Percentiles rank a stretch among this genome's conserved stretches.
Evolutionary conservation across 352 stramenopile genomes (phyloP).

Genomic region (Globisporangium polare): DNA sequence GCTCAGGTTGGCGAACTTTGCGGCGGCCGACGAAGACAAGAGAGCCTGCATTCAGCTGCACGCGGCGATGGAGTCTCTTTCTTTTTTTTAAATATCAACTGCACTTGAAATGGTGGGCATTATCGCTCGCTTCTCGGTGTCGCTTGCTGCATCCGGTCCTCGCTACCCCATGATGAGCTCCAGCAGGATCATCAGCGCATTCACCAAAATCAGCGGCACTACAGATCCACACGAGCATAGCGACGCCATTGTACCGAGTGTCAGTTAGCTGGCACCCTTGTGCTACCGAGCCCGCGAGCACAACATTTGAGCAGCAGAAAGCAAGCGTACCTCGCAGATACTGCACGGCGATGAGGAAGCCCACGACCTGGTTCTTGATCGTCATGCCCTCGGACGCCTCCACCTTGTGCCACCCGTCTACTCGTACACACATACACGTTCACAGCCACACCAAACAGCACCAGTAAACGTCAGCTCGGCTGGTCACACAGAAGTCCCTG

Average conservation of each 20-base stretch:
- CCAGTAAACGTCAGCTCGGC: background rate
- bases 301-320: background rate
- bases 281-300: too few relatives aligned
- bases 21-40: too few relatives aligned
- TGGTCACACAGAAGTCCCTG: background rate
- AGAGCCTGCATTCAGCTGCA: too few relatives aligned
- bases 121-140: background rate
- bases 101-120: conserved; percentile 6
- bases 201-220: conserved; percentile 84
- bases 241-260: background rate
- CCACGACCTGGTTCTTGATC: conserved; percentile 86
- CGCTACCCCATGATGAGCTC: conserved; percentile 70
- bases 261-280: background rate
- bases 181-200: conserved; percentile 76
- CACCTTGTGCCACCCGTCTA: conserved; percentile 84
- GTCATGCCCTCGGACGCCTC: conserved; percentile 78
- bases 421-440: background rate
- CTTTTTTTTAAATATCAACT: conserved; percentile 9
- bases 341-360: conserved; percentile 81
- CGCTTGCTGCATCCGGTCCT: background rate
- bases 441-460: background rate
- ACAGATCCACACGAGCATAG: background rate
- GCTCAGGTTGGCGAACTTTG: too few relatives aligned
- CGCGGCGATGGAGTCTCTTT: background rate
- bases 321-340: conserved; percentile 67